A percentile compares a stretch with the other conserved stretches of the same genome.
Conservation (phyloP, 129 eudicot species). For the Lactuca saligna region DNA sequence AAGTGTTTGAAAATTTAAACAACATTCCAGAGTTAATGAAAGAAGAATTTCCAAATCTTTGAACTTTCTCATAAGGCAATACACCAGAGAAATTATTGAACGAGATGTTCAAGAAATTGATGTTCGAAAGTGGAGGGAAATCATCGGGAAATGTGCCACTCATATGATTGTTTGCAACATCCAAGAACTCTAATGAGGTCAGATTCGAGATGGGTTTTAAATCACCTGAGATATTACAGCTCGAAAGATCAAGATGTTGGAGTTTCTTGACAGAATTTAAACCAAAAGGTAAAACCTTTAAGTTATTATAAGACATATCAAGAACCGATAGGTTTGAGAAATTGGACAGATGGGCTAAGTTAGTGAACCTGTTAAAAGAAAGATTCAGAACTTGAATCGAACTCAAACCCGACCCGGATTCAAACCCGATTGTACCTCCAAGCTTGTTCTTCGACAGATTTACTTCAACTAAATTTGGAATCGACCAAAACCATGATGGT, state of each 20-base stretch:
- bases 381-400: slow-evolving; percentile 52
- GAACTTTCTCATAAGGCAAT: slow-evolving; percentile 28
- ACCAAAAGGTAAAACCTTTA: slow-evolving; percentile 51
- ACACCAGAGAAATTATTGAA: slow-evolving; percentile 66
- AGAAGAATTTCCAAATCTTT: slow-evolving; percentile 59
- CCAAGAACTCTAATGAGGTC: slow-evolving; percentile 45
- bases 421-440: slow-evolving; percentile 59
- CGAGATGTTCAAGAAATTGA: slow-evolving; percentile 76
- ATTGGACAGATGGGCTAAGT: slow-evolving; percentile 41
- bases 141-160: slow-evolving; percentile 69
- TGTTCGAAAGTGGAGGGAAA: slow-evolving; percentile 51
- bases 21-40: slow-evolving; percentile 64
- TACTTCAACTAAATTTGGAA: slow-evolving; percentile 44
- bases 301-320: slow-evolving; percentile 63
- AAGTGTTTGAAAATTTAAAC: slow-evolving; percentile 23
- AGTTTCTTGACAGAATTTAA: slow-evolving; percentile 47
- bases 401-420: slow-evolving; percentile 35
- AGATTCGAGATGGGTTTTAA: slow-evolving; percentile 51
- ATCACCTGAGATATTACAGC: slow-evolving; percentile 62
- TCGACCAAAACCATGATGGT: slow-evolving; percentile 55
- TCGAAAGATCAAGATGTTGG: slow-evolving; percentile 59
- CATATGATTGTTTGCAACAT: slow-evolving; percentile 61
- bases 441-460: slow-evolving; percentile 71
- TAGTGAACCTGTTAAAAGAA: slow-evolving; percentile 78
- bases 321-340: slow-evolving; percentile 54